These are phyloP conservation scores for Vanrija humicola DNA, from an alignment of 1,284 basidiomycete genomes.

Conservation along the genomic window DNA sequence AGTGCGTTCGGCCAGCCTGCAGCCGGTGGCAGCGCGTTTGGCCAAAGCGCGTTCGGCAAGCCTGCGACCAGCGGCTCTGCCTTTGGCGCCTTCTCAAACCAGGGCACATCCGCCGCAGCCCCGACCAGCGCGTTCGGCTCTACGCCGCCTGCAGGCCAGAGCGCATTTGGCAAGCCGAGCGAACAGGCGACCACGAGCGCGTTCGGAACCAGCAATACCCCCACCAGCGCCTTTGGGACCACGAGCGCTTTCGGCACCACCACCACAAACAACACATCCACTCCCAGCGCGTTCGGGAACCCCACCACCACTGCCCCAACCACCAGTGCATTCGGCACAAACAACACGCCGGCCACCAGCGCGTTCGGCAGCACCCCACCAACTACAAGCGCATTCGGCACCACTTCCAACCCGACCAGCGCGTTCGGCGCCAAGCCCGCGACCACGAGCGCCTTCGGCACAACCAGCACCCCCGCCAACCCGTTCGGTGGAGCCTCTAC, in stretches of 20 bases:
- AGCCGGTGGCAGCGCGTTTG: constrained; percentile 37
- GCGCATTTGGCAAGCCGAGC: constrained; percentile 31
- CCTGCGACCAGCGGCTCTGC: constrained; percentile 2
- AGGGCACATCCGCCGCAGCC: no score
- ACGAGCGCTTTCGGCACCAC: constrained; percentile 41
- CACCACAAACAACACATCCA: not conserved
- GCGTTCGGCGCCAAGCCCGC: constrained; percentile 17
- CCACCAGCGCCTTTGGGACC: constrained; percentile 30
- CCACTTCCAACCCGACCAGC: constrained; percentile 8
- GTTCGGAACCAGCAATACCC: constrained; percentile 17
- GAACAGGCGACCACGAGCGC: not conserved
- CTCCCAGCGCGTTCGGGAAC: constrained; percentile 21
- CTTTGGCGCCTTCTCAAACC: not conserved
- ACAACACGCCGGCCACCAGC: constrained; percentile 4
- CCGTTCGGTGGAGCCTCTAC: no score
- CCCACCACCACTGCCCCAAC: not conserved
- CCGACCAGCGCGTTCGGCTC: not conserved
- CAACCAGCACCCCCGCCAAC: constrained; percentile 8
- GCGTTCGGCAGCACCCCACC: constrained; percentile 22
- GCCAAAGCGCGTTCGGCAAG: constrained; percentile 39
- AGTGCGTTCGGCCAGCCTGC: constrained; percentile 43
- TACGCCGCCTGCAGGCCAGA: no score
- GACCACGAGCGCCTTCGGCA: constrained; percentile 28
- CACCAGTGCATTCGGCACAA: constrained; percentile 27
- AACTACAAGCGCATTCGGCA: constrained; percentile 28